Conservation (phyloP, 129 eudicot genomes). For the Chrysanthemum lavandulifolium region DNA sequence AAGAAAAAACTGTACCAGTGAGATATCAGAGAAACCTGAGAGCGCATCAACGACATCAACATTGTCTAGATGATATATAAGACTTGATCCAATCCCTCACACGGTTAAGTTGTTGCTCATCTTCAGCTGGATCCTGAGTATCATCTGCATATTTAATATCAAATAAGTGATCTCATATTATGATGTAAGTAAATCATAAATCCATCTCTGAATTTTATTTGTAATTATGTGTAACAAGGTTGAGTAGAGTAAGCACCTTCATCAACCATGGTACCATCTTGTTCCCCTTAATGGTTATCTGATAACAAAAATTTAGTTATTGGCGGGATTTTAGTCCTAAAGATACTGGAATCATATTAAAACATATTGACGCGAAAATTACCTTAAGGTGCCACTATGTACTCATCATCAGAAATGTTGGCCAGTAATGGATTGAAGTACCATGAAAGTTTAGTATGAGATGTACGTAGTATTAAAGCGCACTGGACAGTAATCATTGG, state of each 20-base stretch:
- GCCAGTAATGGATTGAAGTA: slow-evolving; percentile 5
- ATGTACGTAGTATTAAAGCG: not conserved
- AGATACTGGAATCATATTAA: too few species aligned
- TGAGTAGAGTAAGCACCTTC: slow-evolving; percentile 45
- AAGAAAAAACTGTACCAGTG: too few species aligned
- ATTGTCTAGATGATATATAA: too few species aligned
- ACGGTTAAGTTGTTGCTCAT: too few species aligned
- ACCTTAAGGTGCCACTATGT: too few species aligned
- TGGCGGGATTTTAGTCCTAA: not conserved
- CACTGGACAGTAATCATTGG: too few species aligned
- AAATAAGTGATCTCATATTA: not conserved
- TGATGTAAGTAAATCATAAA: not conserved
- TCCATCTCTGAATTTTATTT: not conserved
- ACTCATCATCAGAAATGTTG: too few species aligned
- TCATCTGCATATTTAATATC: slow-evolving; percentile 52
- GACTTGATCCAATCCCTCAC: slow-evolving; percentile 84
- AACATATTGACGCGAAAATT: too few species aligned
- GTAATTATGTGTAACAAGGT: slow-evolving; percentile 6
- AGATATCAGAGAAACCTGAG: too few species aligned
- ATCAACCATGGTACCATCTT: slow-evolving; percentile 49
- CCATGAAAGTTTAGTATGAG: slow-evolving; percentile 2
- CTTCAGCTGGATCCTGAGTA: slow-evolving; percentile 90
- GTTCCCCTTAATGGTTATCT: slow-evolving; percentile 53
- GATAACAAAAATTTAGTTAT: slow-evolving; percentile 20
- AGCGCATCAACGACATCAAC: too few species aligned